Evolutionary conservation across 768 basidiomycete species (phyloP), one percentile per base, ranked within the genome.

Genomic region (Leccinum truebloodii): DNA sequence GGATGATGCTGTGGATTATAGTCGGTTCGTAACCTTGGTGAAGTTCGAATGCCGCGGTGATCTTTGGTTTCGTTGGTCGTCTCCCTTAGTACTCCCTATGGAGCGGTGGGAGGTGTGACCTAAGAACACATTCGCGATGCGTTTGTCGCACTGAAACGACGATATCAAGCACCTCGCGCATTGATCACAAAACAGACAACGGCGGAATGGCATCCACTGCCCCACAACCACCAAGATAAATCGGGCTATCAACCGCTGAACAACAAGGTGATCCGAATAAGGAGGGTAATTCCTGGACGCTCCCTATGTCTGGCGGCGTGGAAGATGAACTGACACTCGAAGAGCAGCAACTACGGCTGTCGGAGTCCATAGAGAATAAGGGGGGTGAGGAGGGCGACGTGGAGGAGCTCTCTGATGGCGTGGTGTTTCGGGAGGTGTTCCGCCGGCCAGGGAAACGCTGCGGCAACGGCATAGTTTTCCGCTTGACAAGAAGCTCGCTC

Each of bases 401-500:
- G 8, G 58, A 59, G 14, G 67, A 58, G 22, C 22, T 46, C 18
- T 63, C 59, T 8, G 61, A 69, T 0, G 55, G 55, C 6, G 64
- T 56, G 10, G 51, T 32, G 30, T 52, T 51, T 30, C 61, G 57
- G 46, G 3, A 5, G 18, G 24, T 16, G 18, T 46, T 50, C 20
- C 20, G 49, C 26, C 32, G 58, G n/a, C 26, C 34, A 0, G 60
- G 58, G n/a, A 52, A 54, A 51, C 56, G 59, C 39, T n/a, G 59
- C 0, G 65, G 68, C 24, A 69, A 41, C 0, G 58, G 50, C 1
- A 37, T 24, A 22, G 18, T 60, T 52, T 64, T 68, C 14, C 58
- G 59, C 8, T 59, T 55, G 6, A 18, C 2, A 6, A 1, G 14
- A 7, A 28, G 13, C 3, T 12, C 6, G 22, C 13, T 57, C 35